phyloP scores from a whole-genome alignment of 2,329 filamentous ascomycete species.

The Ceratocystis variospora region DNA sequence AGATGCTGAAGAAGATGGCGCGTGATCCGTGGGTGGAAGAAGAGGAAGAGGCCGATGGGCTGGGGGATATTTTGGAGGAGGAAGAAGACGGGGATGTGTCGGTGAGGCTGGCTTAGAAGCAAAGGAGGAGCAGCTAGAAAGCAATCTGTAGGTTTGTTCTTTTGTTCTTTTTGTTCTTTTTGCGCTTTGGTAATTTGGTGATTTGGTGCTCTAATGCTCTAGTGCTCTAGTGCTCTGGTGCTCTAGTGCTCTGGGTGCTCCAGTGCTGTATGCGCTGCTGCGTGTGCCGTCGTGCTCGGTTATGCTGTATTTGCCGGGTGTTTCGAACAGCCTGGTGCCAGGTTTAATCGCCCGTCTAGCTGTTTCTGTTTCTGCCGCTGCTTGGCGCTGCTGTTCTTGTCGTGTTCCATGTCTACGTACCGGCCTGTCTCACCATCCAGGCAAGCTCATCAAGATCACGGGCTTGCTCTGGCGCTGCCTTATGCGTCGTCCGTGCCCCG shows the following conservation, averaged over 20 bases:
- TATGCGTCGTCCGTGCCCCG: neutral
- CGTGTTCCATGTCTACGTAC: neutral
- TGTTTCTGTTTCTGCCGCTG: neutral
- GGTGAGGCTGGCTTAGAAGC: slow-evolving; percentile 5
- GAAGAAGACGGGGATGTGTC: slow-evolving; percentile 3
- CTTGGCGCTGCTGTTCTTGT: neutral
- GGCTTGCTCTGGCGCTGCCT: neutral
- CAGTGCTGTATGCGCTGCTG: neutral
- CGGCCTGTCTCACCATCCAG: neutral
- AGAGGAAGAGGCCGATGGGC: slow-evolving; percentile 6
- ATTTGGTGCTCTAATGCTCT: no score
- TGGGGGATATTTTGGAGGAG: slow-evolving; percentile 12
- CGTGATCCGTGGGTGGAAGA: slow-evolving; percentile 22
- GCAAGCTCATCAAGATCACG: neutral
- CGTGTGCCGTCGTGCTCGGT: neutral
- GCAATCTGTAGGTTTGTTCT: no score
- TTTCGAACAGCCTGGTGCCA: neutral
- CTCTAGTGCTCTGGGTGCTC: no score
- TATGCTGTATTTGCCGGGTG: neutral
- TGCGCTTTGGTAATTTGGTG: no score
- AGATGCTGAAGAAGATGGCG: slow-evolving; percentile 31
- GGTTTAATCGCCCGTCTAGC: neutral
- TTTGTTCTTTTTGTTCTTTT: no score
- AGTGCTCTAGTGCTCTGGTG: no score
- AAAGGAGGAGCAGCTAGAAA: no score